These are phyloP conservation scores for Saprolegnia parasitica DNA, from an alignment of 352 stramenopile genomes.

Conservation along the genomic window DNA sequence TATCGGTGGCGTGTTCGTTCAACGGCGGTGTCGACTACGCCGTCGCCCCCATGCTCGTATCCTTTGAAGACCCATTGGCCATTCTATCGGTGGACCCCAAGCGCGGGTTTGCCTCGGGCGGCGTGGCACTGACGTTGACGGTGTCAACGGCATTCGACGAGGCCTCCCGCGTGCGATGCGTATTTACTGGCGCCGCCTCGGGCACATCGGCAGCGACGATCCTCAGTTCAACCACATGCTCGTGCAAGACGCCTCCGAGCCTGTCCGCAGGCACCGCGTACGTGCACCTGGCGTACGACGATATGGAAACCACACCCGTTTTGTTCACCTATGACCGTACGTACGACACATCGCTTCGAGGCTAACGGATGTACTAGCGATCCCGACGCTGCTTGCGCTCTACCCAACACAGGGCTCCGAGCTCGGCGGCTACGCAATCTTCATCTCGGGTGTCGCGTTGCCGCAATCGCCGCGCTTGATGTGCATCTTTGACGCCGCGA, in stretches of 20 bases:
- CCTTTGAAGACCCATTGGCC: background rate
- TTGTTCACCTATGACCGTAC: slow-evolving; percentile 11
- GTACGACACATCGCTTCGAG: background rate
- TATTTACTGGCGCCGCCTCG: background rate
- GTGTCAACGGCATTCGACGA: background rate
- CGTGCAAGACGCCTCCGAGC: background rate
- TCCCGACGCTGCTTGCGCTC: slow-evolving; percentile 7
- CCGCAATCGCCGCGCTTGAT: background rate
- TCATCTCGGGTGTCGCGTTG: slow-evolving; percentile 2
- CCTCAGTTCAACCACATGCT: background rate
- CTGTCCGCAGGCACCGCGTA: background rate
- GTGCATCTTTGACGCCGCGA: slow-evolving; percentile 16
- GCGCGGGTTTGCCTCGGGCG: slow-evolving; percentile 11
- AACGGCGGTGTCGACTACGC: slow-evolving; percentile 19
- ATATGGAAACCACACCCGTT: background rate
- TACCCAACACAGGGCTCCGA: slow-evolving; percentile 19
- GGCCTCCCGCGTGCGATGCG: background rate
- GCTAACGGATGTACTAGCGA: background rate
- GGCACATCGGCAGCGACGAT: background rate
- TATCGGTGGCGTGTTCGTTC: slow-evolving; percentile 9
- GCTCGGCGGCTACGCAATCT: slow-evolving; percentile 6
- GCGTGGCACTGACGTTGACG: background rate
- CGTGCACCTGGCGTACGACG: slow-evolving; percentile 3
- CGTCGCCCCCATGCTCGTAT: background rate
- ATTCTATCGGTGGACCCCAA: slow-evolving; percentile 8